Conservation (phyloP, 192 early-diverging fungal genomes). For the Polychytrium aggregatum region DNA sequence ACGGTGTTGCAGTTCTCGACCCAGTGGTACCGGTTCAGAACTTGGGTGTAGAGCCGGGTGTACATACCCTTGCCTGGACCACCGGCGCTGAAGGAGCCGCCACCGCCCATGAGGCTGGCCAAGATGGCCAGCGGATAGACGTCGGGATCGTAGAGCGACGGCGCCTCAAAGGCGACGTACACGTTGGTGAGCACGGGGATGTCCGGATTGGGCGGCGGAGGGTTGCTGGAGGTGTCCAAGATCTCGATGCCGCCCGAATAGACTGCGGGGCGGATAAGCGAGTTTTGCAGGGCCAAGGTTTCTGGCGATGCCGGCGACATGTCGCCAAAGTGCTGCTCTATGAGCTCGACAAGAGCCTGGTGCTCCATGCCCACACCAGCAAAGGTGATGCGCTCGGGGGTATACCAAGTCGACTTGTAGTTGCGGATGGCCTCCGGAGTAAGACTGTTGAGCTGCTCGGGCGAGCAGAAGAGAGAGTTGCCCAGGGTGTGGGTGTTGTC, state of each 20-base stretch:
- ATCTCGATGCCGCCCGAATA: constrained; percentile 79
- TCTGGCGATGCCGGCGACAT: constrained; percentile 20
- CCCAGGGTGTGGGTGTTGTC: constrained; percentile 58
- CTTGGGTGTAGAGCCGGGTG: constrained; percentile 88
- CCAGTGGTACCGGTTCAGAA: constrained; percentile 89
- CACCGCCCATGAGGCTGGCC: constrained; percentile 86
- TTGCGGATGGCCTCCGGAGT: constrained; percentile 53
- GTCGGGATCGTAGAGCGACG: constrained; percentile 73
- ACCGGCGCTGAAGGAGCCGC: constrained; percentile 91
- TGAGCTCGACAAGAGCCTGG: constrained; percentile 62
- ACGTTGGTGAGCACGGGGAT: constrained; percentile 62
- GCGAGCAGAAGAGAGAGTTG: constrained; percentile 63
- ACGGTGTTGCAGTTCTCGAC: constrained; percentile 89
- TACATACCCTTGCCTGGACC: constrained; percentile 99
- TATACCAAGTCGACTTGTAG: constrained; percentile 75
- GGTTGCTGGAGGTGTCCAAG: constrained; percentile 53
- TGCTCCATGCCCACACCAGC: constrained; percentile 80
- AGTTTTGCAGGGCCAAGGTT: constrained; percentile 14
- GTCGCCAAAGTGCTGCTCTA: constrained; percentile 65
- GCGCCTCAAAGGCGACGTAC: constrained; percentile 79
- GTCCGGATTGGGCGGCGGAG: constrained; percentile 42
- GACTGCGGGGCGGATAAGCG: constrained; percentile 17
- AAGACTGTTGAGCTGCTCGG: constrained; percentile 52
- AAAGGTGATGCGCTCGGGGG: constrained; percentile 84
- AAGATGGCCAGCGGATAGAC: constrained; percentile 87